phyloP scores from a whole-genome alignment of 2,329 filamentous ascomycete genomes.

The Ascochyta fabae region DNA sequence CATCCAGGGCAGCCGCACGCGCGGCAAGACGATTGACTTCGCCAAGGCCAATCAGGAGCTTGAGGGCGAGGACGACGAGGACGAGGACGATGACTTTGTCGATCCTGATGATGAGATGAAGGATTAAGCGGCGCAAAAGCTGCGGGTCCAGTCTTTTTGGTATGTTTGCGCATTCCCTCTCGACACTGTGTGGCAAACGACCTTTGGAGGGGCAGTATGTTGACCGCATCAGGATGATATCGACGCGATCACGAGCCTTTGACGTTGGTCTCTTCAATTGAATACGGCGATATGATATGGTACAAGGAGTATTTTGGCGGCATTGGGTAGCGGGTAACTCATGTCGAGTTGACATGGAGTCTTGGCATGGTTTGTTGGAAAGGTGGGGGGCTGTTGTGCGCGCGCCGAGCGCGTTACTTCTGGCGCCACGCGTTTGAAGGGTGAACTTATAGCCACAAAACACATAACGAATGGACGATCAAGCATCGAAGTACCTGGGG shows the following conservation, averaged over 20 bases:
- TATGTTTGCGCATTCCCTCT: constrained; percentile 19
- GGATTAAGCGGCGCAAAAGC: constrained; percentile 50
- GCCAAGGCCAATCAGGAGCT: constrained; percentile 85
- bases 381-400: constrained; percentile 21
- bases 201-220: background rate
- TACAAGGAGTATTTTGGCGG: constrained; percentile 25
- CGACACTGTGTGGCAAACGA: background rate
- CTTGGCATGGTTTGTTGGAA: constrained; percentile 34
- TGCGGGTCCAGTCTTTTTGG: constrained; percentile 25
- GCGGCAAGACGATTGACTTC: constrained; percentile 91
- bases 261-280: constrained; percentile 20
- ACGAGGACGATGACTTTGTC: constrained; percentile 74
- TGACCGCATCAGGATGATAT: constrained; percentile 22
- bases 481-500: background rate
- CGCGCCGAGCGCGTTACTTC: constrained; percentile 20
- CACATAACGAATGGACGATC: constrained; percentile 17
- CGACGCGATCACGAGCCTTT: constrained; percentile 29
- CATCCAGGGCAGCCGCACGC: constrained; percentile 76
- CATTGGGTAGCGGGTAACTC: constrained; percentile 36
- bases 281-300: constrained; percentile 16
- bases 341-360: constrained; percentile 29
- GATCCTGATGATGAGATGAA: constrained; percentile 74
- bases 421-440: constrained; percentile 11
- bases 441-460: constrained; percentile 24
- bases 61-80: constrained; percentile 75